These are phyloP conservation scores for Botryotinia narcissicola DNA, from an alignment of 2,329 filamentous ascomycete species.

Conservation along the genomic window DNA sequence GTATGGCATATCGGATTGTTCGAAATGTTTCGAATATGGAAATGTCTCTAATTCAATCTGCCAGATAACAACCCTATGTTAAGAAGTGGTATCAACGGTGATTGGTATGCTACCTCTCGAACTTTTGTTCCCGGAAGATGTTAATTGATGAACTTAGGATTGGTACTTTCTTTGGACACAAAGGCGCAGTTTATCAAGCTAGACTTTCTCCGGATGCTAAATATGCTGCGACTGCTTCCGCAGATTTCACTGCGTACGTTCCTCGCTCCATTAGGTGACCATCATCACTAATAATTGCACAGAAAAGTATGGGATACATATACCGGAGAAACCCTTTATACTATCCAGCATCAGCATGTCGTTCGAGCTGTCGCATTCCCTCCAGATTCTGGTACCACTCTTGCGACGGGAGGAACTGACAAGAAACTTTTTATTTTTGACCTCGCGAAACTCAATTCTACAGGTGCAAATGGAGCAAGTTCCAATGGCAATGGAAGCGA, in stretches of 20 bases:
- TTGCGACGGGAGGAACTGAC: conserved; percentile 92
- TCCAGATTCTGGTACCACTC: conserved; percentile 73
- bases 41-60: conserved; percentile 25
- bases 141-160: conserved; percentile 55
- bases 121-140: conserved; percentile 13
- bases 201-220: conserved; percentile 84
- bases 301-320: conserved; percentile 98
- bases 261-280: not conserved
- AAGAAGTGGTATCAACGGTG: conserved; percentile 89
- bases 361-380: conserved; percentile 92
- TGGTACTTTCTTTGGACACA: conserved; percentile 96
- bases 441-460: conserved; percentile 53
- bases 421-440: conserved; percentile 97
- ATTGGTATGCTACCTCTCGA: conserved; percentile 61
- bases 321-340: conserved; percentile 83
- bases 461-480: conserved; percentile 25
- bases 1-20: conserved; percentile 38
- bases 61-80: conserved; percentile 98
- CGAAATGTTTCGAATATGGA: not conserved
- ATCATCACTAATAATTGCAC: conserved; percentile 37
- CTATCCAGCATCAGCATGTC: conserved; percentile 89
- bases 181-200: conserved; percentile 96
- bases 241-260: conserved; percentile 88
- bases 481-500: conserved; percentile 38
- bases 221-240: conserved; percentile 87